phyloP scores from a whole-genome alignment of 108 stramenopile genomes.

The Chaetoceros tenuissimus region DNA sequence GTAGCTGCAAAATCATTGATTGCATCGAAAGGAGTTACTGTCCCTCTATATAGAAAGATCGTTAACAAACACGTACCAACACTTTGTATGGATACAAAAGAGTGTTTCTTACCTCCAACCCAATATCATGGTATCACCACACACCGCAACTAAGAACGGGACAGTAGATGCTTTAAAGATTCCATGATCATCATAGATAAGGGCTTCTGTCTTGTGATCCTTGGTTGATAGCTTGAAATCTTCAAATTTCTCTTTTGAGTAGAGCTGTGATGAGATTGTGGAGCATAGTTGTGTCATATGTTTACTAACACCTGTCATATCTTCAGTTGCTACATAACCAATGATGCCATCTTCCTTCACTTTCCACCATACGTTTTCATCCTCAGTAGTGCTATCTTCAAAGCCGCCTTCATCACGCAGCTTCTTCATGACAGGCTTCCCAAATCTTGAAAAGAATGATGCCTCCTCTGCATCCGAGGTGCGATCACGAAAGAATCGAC shows the following conservation, averaged over 20 bases:
- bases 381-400: not conserved
- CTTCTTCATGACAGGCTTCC: not conserved
- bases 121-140: not conserved
- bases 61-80: too few species aligned
- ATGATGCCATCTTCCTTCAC: not conserved
- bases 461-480: not conserved
- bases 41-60: too few species aligned
- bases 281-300: not conserved
- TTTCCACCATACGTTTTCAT: not conserved
- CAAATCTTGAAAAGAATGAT: not conserved
- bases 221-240: constrained; percentile 1
- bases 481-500: too few species aligned
- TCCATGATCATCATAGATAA: constrained; percentile 1
- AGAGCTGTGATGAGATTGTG: too few species aligned
- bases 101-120: too few species aligned
- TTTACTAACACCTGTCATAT: not conserved
- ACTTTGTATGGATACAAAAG: too few species aligned
- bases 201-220: not conserved
- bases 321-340: not conserved
- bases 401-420: not conserved
- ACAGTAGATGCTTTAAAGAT: not conserved
- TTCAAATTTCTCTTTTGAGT: too few species aligned
- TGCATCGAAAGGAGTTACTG: not conserved
- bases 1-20: not conserved
- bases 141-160: not conserved